A percentile compares a stretch with the other conserved stretches of the same genome.
Conservation (phyloP, 176 grass and related monocot species). For the Typha latifolia region DNA sequence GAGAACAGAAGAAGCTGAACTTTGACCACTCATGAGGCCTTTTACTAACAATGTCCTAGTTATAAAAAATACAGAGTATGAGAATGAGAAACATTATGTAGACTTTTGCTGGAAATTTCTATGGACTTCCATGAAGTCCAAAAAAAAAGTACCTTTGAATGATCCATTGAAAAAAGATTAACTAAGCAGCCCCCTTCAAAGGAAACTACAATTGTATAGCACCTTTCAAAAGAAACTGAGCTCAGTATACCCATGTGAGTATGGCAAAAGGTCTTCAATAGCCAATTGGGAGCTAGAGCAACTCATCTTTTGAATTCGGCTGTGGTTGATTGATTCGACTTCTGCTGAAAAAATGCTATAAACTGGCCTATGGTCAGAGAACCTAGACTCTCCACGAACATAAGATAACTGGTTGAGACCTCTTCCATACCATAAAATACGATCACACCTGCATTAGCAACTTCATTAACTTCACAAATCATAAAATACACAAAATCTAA, state of each 20-base stretch:
- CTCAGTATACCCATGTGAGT: conserved; percentile 74
- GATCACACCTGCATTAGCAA: conserved; percentile 61
- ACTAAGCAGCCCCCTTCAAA: background rate
- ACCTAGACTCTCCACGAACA: conserved; percentile 80
- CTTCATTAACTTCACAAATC: background rate
- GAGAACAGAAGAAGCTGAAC: background rate
- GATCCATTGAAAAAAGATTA: background rate
- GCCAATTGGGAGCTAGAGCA: conserved; percentile 66
- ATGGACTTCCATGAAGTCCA: background rate
- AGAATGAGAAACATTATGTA: background rate
- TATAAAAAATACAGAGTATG: background rate
- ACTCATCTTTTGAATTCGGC: conserved; percentile 83
- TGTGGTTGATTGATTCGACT: conserved; percentile 89
- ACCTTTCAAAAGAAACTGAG: conserved; percentile 73
- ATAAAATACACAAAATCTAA: background rate
- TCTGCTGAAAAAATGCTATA: conserved; percentile 82
- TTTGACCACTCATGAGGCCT: background rate
- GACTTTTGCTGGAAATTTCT: background rate
- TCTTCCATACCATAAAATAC: conserved; percentile 84
- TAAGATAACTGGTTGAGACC: conserved; percentile 83
- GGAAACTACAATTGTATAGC: background rate
- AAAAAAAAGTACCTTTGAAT: background rate
- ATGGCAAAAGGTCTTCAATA: conserved; percentile 78
- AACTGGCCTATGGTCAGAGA: conserved; percentile 92
- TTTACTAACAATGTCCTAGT: background rate